Evolutionary conservation across 306 rosid genomes (phyloP).

Genomic region (Medicago lupulina): DNA sequence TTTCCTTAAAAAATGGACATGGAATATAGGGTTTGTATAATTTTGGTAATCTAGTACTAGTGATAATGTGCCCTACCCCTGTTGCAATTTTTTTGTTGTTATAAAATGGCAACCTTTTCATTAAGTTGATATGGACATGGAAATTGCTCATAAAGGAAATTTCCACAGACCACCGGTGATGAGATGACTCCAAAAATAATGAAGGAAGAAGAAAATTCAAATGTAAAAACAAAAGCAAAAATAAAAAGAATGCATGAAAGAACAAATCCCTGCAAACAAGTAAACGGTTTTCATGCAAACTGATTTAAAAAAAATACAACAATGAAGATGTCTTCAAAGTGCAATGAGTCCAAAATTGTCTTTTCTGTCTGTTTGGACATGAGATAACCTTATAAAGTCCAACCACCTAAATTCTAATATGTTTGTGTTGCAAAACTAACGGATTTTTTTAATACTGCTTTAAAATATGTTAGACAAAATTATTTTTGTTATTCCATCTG

Average conservation of each 20-base stretch:
- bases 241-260: conserved; percentile 9
- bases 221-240: background rate
- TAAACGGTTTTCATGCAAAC: conserved; percentile 54
- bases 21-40: conserved; percentile 12
- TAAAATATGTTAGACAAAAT: background rate
- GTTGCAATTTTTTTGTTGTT: conserved; percentile 3
- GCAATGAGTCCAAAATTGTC: conserved; percentile 44
- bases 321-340: conserved; percentile 53
- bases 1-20: conserved; percentile 11
- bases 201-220: conserved; percentile 25
- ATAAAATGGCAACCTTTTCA: background rate
- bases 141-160: conserved; percentile 4
- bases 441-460: background rate
- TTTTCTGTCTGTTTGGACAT: conserved; percentile 46
- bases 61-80: background rate
- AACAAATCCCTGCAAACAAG: conserved; percentile 43
- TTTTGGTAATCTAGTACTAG: conserved; percentile 1
- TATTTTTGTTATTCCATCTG: no score
- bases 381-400: conserved; percentile 34
- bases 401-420: conserved; percentile 24
- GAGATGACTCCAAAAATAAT: conserved; percentile 30
- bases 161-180: background rate
- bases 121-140: conserved; percentile 23
- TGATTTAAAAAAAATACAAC: conserved; percentile 42
- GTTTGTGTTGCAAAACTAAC: background rate